Evolutionary conservation across 106 monocot genomes (phyloP), one percentile per base, ranked within the genome.

Genomic region (Allium sativum): DNA sequence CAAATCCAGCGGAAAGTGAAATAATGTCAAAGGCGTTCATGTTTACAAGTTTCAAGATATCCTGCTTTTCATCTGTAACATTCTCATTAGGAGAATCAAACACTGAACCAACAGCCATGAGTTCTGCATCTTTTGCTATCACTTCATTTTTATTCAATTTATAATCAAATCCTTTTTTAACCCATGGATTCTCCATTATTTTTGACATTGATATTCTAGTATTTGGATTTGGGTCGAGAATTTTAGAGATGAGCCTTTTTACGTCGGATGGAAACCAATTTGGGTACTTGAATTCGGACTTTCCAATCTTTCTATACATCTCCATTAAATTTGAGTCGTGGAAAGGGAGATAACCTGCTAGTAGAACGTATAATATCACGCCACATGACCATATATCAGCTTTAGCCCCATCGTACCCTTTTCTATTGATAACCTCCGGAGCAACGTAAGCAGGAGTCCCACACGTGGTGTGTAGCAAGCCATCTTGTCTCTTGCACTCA

Each of bases 351-450:
- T 73, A 77, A 14, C 82, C 82, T 7, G 82, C 65, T 60, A 74
- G 21, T 7, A 82, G 73, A 21, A 70, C 59, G 41, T 70, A 79
- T 16, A 79, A 65, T 10, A 79, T 61, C 31, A 79, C 74, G 4
- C 78, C 81, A 66, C 81, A 81, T n/a, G 81, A 72, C 81, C 81
- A 81, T 40, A 77, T 64, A 55, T 81, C 81, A n/a, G 73, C 69
- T 61, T 82, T 82, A 19, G 70, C 70, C 7, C 73, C 82, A 65
- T 77, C 77, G 48, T 82, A 82, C 31, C 73, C 77, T 55, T 66
- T 73, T 40, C 76, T 73, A 21, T 45, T 46, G 40, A 82, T 72
- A 20, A 82, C 72, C 31, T 82, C 82, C 0, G 82, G 82, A 21
- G 82, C 77, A 53, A 77, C 82, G 65, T 82, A 82, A 11, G 82